A percentile compares a stretch with the other conserved stretches of the same genome.
Evolutionary conservation across 176 grass and related monocot genomes (phyloP).

Genomic region (Eragrostis curvula): DNA sequence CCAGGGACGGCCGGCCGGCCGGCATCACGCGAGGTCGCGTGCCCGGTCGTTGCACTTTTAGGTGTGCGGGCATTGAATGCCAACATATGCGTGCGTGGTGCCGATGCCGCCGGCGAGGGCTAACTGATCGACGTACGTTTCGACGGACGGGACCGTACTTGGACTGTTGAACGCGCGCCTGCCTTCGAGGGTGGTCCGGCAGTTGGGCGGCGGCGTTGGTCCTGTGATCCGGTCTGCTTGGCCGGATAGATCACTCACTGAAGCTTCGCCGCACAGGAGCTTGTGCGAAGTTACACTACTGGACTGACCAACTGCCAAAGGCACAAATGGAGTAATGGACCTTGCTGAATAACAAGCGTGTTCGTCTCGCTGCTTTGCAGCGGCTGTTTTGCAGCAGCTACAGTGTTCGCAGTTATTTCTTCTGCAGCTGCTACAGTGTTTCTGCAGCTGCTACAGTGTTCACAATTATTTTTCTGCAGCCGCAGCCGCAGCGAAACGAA

Average conservation of each 20-base stretch:
- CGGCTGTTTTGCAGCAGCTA: no score
- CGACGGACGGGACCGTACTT: slow-evolving; percentile 13
- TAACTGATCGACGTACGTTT: not conserved
- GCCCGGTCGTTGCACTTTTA: not conserved
- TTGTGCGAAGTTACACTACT: not conserved
- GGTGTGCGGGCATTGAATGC: slow-evolving; percentile 37
- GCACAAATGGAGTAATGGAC: not conserved
- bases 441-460: no score
- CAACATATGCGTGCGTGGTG: not conserved
- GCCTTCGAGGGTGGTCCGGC: slow-evolving; percentile 1
- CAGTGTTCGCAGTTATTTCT: no score
- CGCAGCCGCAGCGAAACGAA: no score
- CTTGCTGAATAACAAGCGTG: not conserved
- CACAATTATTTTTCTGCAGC: no score
- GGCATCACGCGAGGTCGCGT: slow-evolving; percentile 1
- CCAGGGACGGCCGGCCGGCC: not conserved
- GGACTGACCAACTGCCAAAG: no score
- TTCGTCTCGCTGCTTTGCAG: no score
- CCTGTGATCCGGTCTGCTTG: slow-evolving; percentile 13
- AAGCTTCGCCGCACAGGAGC: not conserved
- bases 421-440: no score
- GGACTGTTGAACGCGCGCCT: slow-evolving; percentile 31
- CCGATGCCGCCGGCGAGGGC: not conserved
- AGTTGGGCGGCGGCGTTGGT: not conserved
- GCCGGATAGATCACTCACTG: not conserved